Evolutionary conservation across 1,139 yeast species (phyloP).

Genomic region (Sugiyamaella paludigena): DNA sequence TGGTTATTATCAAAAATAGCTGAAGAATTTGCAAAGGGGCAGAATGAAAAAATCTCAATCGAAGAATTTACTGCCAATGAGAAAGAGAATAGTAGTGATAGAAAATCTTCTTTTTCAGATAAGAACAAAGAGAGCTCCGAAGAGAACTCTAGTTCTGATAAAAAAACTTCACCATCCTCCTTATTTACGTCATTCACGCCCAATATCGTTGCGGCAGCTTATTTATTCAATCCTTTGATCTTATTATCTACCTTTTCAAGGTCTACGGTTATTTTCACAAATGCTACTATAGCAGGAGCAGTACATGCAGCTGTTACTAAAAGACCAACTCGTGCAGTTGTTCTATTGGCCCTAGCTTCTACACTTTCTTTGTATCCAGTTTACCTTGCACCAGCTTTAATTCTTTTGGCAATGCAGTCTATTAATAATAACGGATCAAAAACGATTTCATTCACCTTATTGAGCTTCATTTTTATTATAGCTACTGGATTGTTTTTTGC

Average conservation of each 20-base stretch:
- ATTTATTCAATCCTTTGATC: constrained; percentile 76
- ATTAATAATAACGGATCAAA: background rate
- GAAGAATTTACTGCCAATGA: constrained; percentile 6
- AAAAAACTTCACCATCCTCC: background rate
- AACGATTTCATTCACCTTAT: constrained; percentile 2
- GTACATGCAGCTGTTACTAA: constrained; percentile 48
- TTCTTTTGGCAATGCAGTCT: constrained; percentile 14
- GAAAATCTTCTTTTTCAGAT: no score
- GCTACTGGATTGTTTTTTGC: constrained; percentile 39
- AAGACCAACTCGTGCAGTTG: constrained; percentile 47
- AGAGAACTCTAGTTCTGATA: background rate
- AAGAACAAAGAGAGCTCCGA: no score
- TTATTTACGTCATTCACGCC: constrained; percentile 22
- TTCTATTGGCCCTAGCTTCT: constrained; percentile 59
- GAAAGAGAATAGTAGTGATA: constrained; percentile 3
- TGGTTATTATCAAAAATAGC: constrained; percentile 45
- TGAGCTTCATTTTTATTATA: constrained; percentile 22
- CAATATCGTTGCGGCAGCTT: constrained; percentile 47
- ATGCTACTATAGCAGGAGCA: constrained; percentile 54
- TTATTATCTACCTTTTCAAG: constrained; percentile 66
- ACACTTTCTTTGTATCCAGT: constrained; percentile 64
- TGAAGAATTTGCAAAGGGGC: constrained; percentile 8
- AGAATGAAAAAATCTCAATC: constrained; percentile 1
- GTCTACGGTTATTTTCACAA: constrained; percentile 62
- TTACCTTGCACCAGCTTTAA: constrained; percentile 36